Evolutionary conservation across 2,329 filamentous ascomycete genomes (phyloP), one percentile per base, ranked within the genome.

Genomic region (Curvularia eragrostidis): DNA sequence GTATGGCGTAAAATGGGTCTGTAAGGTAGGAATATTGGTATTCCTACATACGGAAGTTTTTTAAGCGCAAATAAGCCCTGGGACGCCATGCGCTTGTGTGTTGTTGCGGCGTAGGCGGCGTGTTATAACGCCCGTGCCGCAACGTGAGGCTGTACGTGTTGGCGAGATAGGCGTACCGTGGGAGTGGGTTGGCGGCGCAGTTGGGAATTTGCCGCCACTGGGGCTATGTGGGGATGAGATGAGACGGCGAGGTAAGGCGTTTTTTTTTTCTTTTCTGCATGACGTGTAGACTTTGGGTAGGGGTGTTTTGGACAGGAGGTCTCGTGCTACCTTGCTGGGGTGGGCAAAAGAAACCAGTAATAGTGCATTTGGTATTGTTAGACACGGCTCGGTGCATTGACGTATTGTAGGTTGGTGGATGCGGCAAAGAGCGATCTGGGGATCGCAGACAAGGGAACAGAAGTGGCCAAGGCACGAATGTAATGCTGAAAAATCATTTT

Each of bases 71-170:
- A 26, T 30, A n/a, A 21, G 30, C 26, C 52, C 47, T 32, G 19
- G 47, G 46, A 30, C 47, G 39, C 47, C 53, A 32, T 51, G 21
- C 18, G 15, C 24, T 46, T 30, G 43, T 26, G 26, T 46, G n/a
- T n/a, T n/a, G n/a, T n/a, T 36, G 48, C 28, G 53, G 47, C 39
- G n/a, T 26, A 23, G 15, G 28, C 28, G 30, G 38, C 38, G 38
- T 49, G 38, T n/a, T n/a, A n/a, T n/a, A n/a, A n/a, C n/a, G 23
- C 4, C 42, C n/a, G 48, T 57, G 38, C 54, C 52, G 52, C 52
- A 50, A 49, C 28, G 24, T 58, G 43, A 32, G n/a, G 15, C n/a
- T 42, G 24, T n/a, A n/a, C 18, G 24, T 49, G 24, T 30, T 24
- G 38, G 38, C 13, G 44, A 21, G 7, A 32, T 26, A 9, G 39